Evolutionary conservation across 768 basidiomycete species (phyloP), one percentile per base, ranked within the genome.

Genomic region (Termitomyces titanicus): DNA sequence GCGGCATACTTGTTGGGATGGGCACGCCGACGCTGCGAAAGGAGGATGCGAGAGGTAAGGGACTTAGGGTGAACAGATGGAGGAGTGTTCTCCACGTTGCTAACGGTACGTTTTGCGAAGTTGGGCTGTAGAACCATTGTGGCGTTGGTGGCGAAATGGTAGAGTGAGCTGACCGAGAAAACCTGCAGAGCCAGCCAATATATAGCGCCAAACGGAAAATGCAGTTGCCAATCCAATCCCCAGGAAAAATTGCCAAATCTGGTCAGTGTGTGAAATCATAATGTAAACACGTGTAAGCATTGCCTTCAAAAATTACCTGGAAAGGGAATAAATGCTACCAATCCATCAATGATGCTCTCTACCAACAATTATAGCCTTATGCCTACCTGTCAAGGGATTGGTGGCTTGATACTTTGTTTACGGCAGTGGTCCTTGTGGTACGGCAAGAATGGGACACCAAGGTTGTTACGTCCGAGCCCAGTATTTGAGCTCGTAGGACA

Each of bases 11-110:
- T 72, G 10, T 48, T 56, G 2, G 73, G 60, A 24, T 66, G 73
- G 17, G 66, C 68, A n/a, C 78, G 73, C 31, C 78, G 73, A 11
- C 77, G 74, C 58, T 65, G 61, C 46, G 66, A 45, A 42, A 64
- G 62, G 33, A 67, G 34, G n/a, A n/a, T n/a, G 31, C 63, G 68
- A 8, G 62, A 53, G 8, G 62, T 49, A 15, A 65, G 34, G 11
- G 57, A 55, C 45, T 66, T 67, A 17, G 56, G 53, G 10, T 53
- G 50, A 15, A 54, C 42, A 5, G 56, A 52, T 2, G 70, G 71
- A 15, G 72, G 72, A 0, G 65, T 66, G 57, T 76, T 75, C 53
- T 75, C 74, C 5, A 62, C 52, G 46, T 71, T 60, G 43, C 56
- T 57, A 13, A 29, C 50, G 11, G 24, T 40, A 40, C 58, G 57